These are phyloP conservation scores for Russula brevipes DNA, from an alignment of 768 basidiomycete genomes.

Conservation along the genomic window DNA sequence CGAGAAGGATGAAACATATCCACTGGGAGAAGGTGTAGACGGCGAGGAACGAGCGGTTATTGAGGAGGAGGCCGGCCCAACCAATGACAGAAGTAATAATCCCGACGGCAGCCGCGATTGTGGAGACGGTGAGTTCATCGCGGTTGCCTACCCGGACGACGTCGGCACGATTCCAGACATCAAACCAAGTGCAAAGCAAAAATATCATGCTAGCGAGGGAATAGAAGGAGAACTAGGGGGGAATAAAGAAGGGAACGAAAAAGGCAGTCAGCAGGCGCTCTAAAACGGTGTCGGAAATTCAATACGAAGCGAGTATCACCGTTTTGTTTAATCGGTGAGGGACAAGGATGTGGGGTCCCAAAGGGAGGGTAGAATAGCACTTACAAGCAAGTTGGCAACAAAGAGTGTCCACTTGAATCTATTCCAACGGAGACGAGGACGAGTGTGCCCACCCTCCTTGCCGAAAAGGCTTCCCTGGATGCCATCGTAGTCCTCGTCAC, in stretches of 20 bases:
- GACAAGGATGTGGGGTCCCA: neutral
- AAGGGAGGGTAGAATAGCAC: constrained; percentile 25
- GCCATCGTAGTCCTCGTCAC: constrained; percentile 39
- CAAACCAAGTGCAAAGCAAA: constrained; percentile 71
- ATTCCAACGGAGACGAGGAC: constrained; percentile 62
- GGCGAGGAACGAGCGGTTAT: constrained; percentile 79
- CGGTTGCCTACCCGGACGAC: constrained; percentile 67
- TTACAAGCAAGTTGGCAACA: constrained; percentile 52
- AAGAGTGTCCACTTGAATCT: constrained; percentile 82
- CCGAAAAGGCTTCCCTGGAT: constrained; percentile 38
- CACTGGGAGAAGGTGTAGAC: constrained; percentile 67
- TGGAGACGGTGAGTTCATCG: constrained; percentile 64
- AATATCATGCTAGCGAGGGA: constrained; percentile 57
- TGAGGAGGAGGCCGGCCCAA: constrained; percentile 75
- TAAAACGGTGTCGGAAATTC: neutral
- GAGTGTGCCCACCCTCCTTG: constrained; percentile 36
- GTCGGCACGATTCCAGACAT: constrained; percentile 64
- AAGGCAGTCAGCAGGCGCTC: constrained; percentile 4
- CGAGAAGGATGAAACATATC: constrained; percentile 65
- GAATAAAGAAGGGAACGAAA: neutral
- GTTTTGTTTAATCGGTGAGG: neutral
- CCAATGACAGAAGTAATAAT: constrained; percentile 66
- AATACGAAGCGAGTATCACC: neutral
- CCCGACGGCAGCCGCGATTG: constrained; percentile 54
- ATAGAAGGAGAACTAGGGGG: constrained; percentile 50